These are phyloP conservation scores for Aureobasidium leucospermi DNA, from an alignment of 2,329 filamentous ascomycete genomes.

Conservation along the genomic window DNA sequence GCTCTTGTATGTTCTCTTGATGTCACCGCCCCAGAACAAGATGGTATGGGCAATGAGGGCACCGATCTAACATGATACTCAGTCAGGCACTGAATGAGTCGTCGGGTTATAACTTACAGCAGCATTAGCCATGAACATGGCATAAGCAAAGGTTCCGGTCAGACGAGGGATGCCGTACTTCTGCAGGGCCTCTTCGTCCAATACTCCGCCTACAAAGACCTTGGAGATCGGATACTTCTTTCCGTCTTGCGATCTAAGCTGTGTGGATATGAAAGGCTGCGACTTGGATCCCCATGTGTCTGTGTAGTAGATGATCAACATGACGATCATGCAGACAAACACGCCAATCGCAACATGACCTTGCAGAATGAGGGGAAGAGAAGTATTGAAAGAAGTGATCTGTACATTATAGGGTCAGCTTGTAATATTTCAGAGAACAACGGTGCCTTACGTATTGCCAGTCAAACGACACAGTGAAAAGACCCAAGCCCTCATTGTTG, in stretches of 20 bases:
- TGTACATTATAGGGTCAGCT: constrained; percentile 21
- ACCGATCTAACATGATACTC: constrained; percentile 34
- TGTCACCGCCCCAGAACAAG: constrained; percentile 50
- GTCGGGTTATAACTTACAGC: constrained; percentile 25
- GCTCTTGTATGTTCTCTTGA: constrained; percentile 42
- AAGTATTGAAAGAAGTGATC: constrained; percentile 47
- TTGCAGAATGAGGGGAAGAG: constrained; percentile 44
- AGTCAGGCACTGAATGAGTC: background rate
- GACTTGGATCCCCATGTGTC: constrained; percentile 41
- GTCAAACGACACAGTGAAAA: constrained; percentile 46
- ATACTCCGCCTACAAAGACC: constrained; percentile 33
- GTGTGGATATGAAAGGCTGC: constrained; percentile 50
- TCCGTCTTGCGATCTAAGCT: constrained; percentile 36
- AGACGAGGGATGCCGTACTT: constrained; percentile 42
- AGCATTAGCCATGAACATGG: constrained; percentile 50
- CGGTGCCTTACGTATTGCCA: constrained; percentile 38
- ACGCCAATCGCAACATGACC: constrained; percentile 40
- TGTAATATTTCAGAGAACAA: background rate
- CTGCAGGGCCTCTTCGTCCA: constrained; percentile 37
- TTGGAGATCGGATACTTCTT: constrained; percentile 31
- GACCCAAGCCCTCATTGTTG: constrained; percentile 47
- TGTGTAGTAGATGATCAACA: constrained; percentile 47
- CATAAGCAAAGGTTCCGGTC: constrained; percentile 38
- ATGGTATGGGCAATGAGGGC: constrained; percentile 46
- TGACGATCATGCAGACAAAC: constrained; percentile 42